Base-by-base conservation (phyloP, 2,329 filamentous ascomycete species). In the Apiospora marii region DNA sequence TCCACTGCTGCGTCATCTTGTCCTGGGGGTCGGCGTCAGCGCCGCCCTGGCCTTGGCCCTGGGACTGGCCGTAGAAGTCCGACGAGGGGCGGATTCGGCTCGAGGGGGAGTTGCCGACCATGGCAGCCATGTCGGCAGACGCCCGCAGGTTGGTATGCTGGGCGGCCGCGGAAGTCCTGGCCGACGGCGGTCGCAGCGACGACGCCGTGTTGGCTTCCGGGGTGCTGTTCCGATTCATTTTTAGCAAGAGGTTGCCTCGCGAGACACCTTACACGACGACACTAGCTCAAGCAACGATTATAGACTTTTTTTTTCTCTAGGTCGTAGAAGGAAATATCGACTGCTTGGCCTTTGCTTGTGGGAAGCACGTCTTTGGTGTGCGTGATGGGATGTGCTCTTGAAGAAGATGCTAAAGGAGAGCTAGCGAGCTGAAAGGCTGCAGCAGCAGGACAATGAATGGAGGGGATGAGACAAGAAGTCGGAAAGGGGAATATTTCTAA, bases 1-100 rank as follows among this genome's bases (percentile, higher is more conserved):
- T 96, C 96, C 96, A 99, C 84, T 99, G 95, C 85, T 98, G 95
- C 69, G 96, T 95, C 76, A 96, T 93, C 84, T 95, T 96, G 82
- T 98, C 96, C 82, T 96, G 92, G 13, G 93, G 91, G 83, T 98
- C 96, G 75, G 85, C 83, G 71, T 98, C 95, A 37, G 53, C 30
- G 77, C 89, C 91, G 76, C 87, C 89, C 74, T 94, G 92, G 78
- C 87, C 89, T 78, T 91, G 91, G 75, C 88, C 88, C 81, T 92
- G 91, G 61, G 89, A 85, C 79, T 93, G 94, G 75, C 94, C 95
- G 83, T 96, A 98, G 83, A 98, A 95, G 81, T 99, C 96, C 27
- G 96, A 98, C 37, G 95, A 95, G 44, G 96, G 96, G 73, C 96
- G 94, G 79, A 98, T 97, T 76, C 95, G 94, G 80, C 90, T 92